phyloP scores from a whole-genome alignment of 768 basidiomycete species.

The Tulasnella sp. region DNA sequence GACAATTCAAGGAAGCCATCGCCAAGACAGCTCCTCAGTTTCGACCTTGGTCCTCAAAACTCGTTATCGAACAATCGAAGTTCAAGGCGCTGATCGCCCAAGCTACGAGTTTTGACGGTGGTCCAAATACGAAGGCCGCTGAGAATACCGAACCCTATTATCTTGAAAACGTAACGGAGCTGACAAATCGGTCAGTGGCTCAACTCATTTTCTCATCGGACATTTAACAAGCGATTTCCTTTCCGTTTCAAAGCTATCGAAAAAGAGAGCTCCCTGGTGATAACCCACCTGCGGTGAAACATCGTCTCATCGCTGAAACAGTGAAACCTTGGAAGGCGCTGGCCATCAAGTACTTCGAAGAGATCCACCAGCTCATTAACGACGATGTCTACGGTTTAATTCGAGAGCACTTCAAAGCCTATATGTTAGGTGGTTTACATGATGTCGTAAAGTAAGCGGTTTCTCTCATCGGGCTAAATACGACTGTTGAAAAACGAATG shows the following conservation, averaged over 20 bases:
- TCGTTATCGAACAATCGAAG: neutral
- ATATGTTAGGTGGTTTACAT: neutral
- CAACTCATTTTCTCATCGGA: no score
- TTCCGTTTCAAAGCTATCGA: constrained; percentile 38
- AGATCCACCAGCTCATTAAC: constrained; percentile 40
- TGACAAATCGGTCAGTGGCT: constrained; percentile 8
- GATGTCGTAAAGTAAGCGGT: no score
- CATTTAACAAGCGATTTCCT: neutral
- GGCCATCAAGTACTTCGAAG: constrained; percentile 28
- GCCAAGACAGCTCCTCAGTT: constrained; percentile 18
- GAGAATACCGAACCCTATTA: constrained; percentile 32
- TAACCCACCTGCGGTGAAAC: constrained; percentile 47
- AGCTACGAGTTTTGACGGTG: neutral
- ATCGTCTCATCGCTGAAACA: constrained; percentile 1
- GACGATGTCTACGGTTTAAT: constrained; percentile 45
- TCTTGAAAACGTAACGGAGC: constrained; percentile 19
- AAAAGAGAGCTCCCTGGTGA: constrained; percentile 60
- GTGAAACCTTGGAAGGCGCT: neutral
- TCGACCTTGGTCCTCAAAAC: constrained; percentile 19
- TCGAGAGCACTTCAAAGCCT: constrained; percentile 22
- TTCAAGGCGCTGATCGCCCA: neutral
- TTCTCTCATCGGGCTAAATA: no score
- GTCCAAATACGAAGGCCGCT: constrained; percentile 19
- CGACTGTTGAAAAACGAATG: no score
- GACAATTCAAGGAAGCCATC: neutral